Conservation (phyloP, 176 grass and related monocot genomes). For the Raddia distichophylla region DNA sequence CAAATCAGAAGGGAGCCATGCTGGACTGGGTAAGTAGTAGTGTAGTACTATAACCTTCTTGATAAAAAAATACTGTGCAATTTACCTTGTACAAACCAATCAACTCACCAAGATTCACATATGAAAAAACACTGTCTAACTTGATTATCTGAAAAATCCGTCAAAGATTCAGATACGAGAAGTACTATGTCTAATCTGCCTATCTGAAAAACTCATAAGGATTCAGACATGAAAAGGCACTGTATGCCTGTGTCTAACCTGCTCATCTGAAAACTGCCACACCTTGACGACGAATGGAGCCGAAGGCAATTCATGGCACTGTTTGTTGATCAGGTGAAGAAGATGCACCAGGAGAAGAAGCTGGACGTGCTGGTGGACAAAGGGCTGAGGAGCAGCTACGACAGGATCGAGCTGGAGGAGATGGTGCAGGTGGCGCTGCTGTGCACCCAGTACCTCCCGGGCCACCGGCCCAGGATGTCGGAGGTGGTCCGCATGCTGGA, state of each 20-base stretch:
- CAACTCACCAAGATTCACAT: not conserved
- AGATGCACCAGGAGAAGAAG: constrained; percentile 97
- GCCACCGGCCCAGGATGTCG: constrained; percentile 83
- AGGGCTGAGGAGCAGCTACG: constrained; percentile 56
- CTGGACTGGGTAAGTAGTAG: constrained; percentile 78
- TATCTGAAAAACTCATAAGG: not conserved
- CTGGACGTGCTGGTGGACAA: constrained; percentile 82
- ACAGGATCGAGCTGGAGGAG: constrained; percentile 87
- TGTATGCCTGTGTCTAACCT: not conserved
- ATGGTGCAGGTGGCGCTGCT: constrained; percentile 91
- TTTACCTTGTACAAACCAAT: not conserved
- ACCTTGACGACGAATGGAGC: not conserved
- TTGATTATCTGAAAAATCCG: not conserved
- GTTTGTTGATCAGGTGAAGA: constrained; percentile 76
- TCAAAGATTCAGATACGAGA: too few relatives aligned
- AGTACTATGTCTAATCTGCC: too few relatives aligned
- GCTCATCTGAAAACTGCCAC: not conserved
- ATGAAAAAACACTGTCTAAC: not conserved
- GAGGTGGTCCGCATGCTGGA: constrained; percentile 96
- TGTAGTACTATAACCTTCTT: not conserved
- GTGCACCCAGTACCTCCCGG: constrained; percentile 89
- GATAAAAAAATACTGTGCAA: not conserved
- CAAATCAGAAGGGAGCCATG: constrained; percentile 97
- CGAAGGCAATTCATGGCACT: not conserved
- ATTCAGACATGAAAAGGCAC: not conserved